A percentile compares a stretch with the other conserved stretches of the same genome.
phyloP scores from a whole-genome alignment of 179 eudicot species.

The Gypsophila paniculata region DNA sequence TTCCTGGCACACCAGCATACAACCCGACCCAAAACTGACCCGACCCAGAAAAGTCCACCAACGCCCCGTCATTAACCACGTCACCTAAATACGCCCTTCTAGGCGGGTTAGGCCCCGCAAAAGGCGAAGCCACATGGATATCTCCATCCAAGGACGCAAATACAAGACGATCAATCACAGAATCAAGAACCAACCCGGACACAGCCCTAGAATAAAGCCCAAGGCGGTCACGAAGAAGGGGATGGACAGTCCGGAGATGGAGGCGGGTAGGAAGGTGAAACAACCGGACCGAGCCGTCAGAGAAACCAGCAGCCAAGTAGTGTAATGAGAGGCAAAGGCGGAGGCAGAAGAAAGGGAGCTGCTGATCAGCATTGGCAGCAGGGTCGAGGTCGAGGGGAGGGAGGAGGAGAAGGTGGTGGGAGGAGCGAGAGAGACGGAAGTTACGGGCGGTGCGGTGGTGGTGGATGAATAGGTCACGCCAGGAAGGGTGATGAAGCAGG shows the following conservation, averaged over 20 bases:
- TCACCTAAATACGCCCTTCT: conserved; percentile 62
- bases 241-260: conserved; percentile 56
- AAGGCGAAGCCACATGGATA: conserved; percentile 43
- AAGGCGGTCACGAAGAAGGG: conserved; percentile 54
- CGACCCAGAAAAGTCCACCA: conserved; percentile 76
- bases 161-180: conserved; percentile 27
- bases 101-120: conserved; percentile 21
- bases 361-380: conserved; percentile 14
- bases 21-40: conserved; percentile 86
- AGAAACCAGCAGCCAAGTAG: conserved; percentile 73
- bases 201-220: conserved; percentile 73
- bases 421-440: conserved; percentile 43
- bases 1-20: conserved; percentile 88
- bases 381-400: conserved; percentile 29
- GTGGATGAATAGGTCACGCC: conserved; percentile 73
- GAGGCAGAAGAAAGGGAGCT: conserved; percentile 49
- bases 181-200: conserved; percentile 57
- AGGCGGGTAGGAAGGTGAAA: conserved; percentile 49
- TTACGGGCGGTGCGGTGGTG: conserved; percentile 68
- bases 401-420: conserved; percentile 42
- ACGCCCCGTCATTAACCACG: conserved; percentile 71
- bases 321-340: conserved; percentile 57
- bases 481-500: conserved; percentile 31
- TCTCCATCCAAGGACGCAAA: conserved; percentile 84
- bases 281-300: conserved; percentile 69